Evolutionary conservation across 192 early-diverging fungal genomes (phyloP).

Genomic region (Geranomyces variabilis): DNA sequence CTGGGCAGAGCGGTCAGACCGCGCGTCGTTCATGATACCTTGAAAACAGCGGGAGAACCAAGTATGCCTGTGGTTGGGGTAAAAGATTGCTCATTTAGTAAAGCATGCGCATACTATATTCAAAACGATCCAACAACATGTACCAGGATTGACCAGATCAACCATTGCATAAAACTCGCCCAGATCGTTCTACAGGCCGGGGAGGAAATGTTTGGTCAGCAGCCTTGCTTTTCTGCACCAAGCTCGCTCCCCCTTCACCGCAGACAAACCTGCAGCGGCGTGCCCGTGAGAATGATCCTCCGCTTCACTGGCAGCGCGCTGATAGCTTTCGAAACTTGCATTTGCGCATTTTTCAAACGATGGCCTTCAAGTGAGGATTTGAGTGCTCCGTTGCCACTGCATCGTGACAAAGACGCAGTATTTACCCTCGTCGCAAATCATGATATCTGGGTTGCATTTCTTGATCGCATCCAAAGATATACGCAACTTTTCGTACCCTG

Average conservation of each 20-base stretch:
- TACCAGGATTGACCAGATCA: conserved; percentile 75
- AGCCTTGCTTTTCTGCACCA: background rate
- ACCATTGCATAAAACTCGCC: conserved; percentile 73
- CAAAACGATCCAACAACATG: background rate
- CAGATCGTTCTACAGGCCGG: conserved; percentile 54
- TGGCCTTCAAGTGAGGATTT: conserved; percentile 30
- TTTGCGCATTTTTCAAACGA: conserved; percentile 47
- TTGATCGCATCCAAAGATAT: conserved; percentile 21
- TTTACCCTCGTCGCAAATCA: conserved; percentile 53
- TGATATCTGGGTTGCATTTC: conserved; percentile 38
- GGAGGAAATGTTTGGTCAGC: too few species aligned
- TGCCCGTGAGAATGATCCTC: conserved; percentile 55
- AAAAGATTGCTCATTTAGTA: background rate
- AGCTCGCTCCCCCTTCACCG: background rate
- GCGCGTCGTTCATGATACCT: too few species aligned
- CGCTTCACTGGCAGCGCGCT: conserved; percentile 22
- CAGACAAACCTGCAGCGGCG: conserved; percentile 54
- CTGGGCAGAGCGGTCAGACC: too few species aligned
- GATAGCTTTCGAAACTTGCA: conserved; percentile 37
- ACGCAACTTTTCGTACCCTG: conserved; percentile 34
- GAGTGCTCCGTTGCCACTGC: background rate
- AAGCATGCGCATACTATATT: background rate
- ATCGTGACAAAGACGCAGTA: background rate
- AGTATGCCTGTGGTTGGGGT: conserved; percentile 24
- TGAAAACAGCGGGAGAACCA: conserved; percentile 33